Evolutionary conservation across 2,329 filamentous ascomycete species (phyloP), one percentile per base, ranked within the genome.

Genomic region (Magnaporthiopsis rhizophila): DNA sequence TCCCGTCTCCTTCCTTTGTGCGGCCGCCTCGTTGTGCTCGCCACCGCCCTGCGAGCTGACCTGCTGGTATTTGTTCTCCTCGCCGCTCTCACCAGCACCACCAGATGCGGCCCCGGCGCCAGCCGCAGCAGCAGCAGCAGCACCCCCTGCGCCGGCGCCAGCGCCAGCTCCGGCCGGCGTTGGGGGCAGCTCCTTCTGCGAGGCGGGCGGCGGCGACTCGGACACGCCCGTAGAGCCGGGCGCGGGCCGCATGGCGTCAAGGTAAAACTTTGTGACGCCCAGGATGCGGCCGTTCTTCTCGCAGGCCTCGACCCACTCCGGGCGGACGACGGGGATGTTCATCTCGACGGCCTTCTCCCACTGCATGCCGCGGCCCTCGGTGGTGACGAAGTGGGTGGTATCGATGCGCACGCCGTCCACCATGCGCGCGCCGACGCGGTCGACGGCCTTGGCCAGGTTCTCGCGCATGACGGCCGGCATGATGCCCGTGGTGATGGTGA

Each of bases 311-410:
- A 99, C 86, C 95, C 95, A 99, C 76, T 99, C 95, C 26, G 95
- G 95, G 56, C 95, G 86, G 28, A 99, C 95, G 13, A 99, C 92
- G 9, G 95, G 95, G 64, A 99, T 96, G 75, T 98, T 99, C 86
- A 93, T 96, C 80, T 98, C 94, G 36, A 94, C 89, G 0, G 95
- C 95, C 80, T 95, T 96, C 78, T 99, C 95, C 95, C 95, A 99
- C 15, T 89, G 84, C 62, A 90, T 83, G 38, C 95, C 95, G 64
- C 93, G 83, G 36, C 93, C 93, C 75, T 99, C 95, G 12, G 92
- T 96, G 68, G 94, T 98, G 66, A 99, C 92, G 74, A 99, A 99
- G 77, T 99, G 95, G 21, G 95, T 99, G 0, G 95, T 99, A 75
- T 99, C 95, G 73, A 99, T 98, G 71, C 94, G 86, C 62, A 98